Conservation (phyloP, 805 yeast genomes). For the Kuraishia ogatae region DNA sequence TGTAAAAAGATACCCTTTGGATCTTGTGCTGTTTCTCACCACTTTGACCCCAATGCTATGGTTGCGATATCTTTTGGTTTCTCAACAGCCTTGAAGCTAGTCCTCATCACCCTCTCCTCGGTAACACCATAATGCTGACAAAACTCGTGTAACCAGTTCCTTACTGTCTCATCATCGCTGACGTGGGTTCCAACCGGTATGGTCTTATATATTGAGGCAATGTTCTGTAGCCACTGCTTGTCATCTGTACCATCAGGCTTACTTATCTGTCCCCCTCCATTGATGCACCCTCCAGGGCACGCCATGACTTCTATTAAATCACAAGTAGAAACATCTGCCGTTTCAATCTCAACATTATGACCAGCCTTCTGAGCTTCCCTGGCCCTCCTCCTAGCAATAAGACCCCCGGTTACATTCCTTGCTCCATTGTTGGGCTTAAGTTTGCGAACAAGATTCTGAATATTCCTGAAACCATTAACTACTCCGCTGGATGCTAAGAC, state of each 20-base stretch:
- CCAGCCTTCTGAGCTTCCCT: constrained; percentile 19
- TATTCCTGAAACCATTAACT: constrained; percentile 88
- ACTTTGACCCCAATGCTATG: constrained; percentile 44
- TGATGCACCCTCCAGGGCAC: constrained; percentile 95
- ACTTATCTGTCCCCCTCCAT: constrained; percentile 89
- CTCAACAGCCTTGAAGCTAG: constrained; percentile 42
- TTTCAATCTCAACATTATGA: constrained; percentile 8
- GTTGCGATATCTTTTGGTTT: constrained; percentile 39
- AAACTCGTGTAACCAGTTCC: constrained; percentile 28
- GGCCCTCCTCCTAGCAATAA: constrained; percentile 36
- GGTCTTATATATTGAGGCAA: constrained; percentile 24
- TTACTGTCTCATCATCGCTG: background rate
- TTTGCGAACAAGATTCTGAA: constrained; percentile 86
- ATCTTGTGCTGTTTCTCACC: constrained; percentile 25
- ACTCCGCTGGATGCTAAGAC: constrained; percentile 52
- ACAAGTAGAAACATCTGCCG: constrained; percentile 48
- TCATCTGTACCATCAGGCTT: constrained; percentile 26
- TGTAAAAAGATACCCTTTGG: no score
- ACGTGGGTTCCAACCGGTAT: constrained; percentile 15
- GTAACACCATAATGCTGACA: constrained; percentile 19
- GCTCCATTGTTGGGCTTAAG: constrained; percentile 36
- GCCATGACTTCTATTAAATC: constrained; percentile 96
- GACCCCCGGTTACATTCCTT: constrained; percentile 22
- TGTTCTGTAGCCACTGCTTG: constrained; percentile 36
- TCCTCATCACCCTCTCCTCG: constrained; percentile 30